A percentile compares a stretch with the other conserved stretches of the same genome.
These are phyloP conservation scores for Trichoderma afroharzianum DNA, from an alignment of 2,329 filamentous ascomycete genomes.

Conservation along the genomic window DNA sequence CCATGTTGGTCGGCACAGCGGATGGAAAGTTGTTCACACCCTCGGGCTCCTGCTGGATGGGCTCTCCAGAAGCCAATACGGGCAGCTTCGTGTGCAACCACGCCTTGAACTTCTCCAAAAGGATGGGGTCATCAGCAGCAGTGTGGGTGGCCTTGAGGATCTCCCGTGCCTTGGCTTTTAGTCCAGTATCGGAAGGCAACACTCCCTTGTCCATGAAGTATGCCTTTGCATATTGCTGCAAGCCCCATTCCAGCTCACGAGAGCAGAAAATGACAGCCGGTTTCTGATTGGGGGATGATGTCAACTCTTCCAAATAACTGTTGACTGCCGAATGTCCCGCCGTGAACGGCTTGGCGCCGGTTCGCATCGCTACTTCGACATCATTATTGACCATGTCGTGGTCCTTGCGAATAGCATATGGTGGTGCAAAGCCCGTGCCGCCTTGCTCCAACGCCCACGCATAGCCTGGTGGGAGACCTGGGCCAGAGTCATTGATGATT, in stretches of 20 bases:
- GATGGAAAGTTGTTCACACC: neutral
- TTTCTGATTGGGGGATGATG: slow-evolving; percentile 39
- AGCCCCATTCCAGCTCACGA: slow-evolving; percentile 53
- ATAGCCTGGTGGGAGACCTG: slow-evolving; percentile 42
- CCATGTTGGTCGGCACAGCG: slow-evolving; percentile 30
- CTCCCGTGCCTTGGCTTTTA: slow-evolving; percentile 45
- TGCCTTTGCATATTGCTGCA: slow-evolving; percentile 46
- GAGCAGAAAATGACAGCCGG: slow-evolving; percentile 55
- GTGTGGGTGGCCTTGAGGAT: slow-evolving; percentile 47
- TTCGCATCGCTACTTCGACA: slow-evolving; percentile 32
- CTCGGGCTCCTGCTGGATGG: neutral
- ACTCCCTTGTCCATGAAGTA: slow-evolving; percentile 36
- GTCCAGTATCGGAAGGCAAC: slow-evolving; percentile 46
- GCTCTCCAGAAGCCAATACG: slow-evolving; percentile 15
- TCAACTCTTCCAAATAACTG: slow-evolving; percentile 45
- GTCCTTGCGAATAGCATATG: slow-evolving; percentile 47
- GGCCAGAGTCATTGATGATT: slow-evolving; percentile 48
- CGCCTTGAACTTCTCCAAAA: slow-evolving; percentile 53
- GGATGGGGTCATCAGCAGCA: slow-evolving; percentile 50
- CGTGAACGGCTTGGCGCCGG: slow-evolving; percentile 40
- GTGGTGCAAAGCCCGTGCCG: slow-evolving; percentile 53
- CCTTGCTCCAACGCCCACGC: slow-evolving; percentile 49
- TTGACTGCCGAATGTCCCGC: slow-evolving; percentile 44
- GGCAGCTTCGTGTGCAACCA: slow-evolving; percentile 36
- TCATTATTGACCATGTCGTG: slow-evolving; percentile 35